Evolutionary conservation across 192 early-diverging fungal species (phyloP), one percentile per base, ranked within the genome.

Genomic region (Podila clonocystis): DNA sequence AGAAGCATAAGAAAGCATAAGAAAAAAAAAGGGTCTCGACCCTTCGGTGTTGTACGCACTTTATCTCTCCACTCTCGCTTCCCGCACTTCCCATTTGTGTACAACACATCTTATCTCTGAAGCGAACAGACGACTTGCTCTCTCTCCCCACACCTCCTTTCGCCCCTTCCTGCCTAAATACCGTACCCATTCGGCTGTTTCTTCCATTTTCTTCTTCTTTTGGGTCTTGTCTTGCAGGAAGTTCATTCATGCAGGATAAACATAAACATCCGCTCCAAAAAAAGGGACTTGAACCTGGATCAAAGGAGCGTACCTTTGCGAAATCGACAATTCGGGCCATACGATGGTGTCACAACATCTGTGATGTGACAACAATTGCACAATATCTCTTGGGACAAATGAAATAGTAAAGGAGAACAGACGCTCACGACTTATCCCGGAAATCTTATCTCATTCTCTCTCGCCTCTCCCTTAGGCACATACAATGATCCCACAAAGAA

Each of bases 401-500:
- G 24, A 22, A 55, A 24, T 24, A 9, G 20, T 20, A 7, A 19
- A 15, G 22, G 2, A 52, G 20, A 24, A 55, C 24, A 26, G 20
- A 26, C 8, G 20, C 50, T 28, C n/a, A 30, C 28, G 29, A 29
- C 66, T 62, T 76, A 58, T 61, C 48, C 62, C 57, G 62, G 57
- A n/a, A 15, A 36, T 64, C 59, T 68, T 65, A 59, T 65, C 67
- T 55, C n/a, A n/a, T 29, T 38, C 29, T 78, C 12, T 68, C 62
- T 36, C 41, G 48, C 33, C 55, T 48, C 33, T 20, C 4, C 41
- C 15, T 31, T 71, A 68, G 82, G 84, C 63, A 85, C 84, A 13
- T 85, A 85, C 65, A 85, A 85, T 26, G 84, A 85, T 64, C 73
- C 84, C 9, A 85, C 84, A 34, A 85, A 85, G 68, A 85, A 85